These are phyloP conservation scores for Medicago arabica DNA, from an alignment of 306 rosid genomes.

Conservation along the genomic window DNA sequence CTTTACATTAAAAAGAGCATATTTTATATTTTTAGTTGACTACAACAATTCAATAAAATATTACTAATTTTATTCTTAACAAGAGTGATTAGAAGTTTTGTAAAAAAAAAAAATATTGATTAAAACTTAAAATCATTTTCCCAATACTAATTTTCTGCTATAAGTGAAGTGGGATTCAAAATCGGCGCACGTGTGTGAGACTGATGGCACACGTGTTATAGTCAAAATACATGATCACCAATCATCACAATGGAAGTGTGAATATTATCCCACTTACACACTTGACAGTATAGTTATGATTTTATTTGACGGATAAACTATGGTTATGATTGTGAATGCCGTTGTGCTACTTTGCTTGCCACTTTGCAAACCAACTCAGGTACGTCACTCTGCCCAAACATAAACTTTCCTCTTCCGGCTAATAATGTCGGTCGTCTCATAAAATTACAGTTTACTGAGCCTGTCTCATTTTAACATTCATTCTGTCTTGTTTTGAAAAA, in stretches of 20 bases:
- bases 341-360: conserved; percentile 22
- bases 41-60: too few relatives aligned
- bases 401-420: conserved; percentile 41
- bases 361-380: conserved; percentile 35
- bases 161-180: neutral
- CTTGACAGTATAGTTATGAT: conserved; percentile 17
- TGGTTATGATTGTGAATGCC: conserved; percentile 38
- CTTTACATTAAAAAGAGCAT: too few relatives aligned
- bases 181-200: conserved; percentile 35
- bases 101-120: too few relatives aligned
- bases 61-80: too few relatives aligned
- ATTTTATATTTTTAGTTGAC: too few relatives aligned
- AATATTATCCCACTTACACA: conserved; percentile 33
- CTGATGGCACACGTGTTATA: conserved; percentile 48
- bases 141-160: too few relatives aligned
- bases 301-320: neutral
- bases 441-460: neutral
- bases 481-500: too few relatives aligned
- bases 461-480: too few relatives aligned
- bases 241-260: conserved; percentile 50
- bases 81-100: too few relatives aligned
- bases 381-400: conserved; percentile 29
- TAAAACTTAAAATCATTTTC: too few relatives aligned
- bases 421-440: conserved; percentile 43
- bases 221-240: conserved; percentile 50